A percentile compares a stretch with the other conserved stretches of the same genome.
Conservation (phyloP, 1,284 basidiomycete species). For the Cystobasidiaceae sp. region DNA sequence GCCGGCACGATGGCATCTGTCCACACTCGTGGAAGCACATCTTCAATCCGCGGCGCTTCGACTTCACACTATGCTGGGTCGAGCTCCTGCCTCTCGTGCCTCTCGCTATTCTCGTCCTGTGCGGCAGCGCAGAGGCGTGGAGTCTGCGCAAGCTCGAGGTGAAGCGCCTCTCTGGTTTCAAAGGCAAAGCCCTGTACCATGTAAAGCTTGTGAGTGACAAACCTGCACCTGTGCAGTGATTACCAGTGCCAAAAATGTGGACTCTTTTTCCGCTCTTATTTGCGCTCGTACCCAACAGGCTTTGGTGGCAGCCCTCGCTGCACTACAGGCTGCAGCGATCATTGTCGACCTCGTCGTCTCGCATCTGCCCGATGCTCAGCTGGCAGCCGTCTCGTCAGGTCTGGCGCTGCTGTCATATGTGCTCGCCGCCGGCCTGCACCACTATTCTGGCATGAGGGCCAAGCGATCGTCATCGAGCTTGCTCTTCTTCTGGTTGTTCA, state of each 20-base stretch:
- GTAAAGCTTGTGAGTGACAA: slow-evolving; percentile 14
- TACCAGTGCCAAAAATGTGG: no score
- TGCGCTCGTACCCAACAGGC: no score
- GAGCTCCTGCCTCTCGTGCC: slow-evolving; percentile 25
- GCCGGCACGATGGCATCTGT: slow-evolving; percentile 17
- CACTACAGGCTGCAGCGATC: slow-evolving; percentile 30
- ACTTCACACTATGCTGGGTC: slow-evolving; percentile 24
- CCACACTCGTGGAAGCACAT: slow-evolving; percentile 16
- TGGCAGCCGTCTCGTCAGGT: slow-evolving; percentile 13
- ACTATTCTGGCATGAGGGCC: slow-evolving; percentile 66
- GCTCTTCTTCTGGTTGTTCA: slow-evolving; percentile 77
- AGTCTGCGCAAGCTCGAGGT: slow-evolving; percentile 14
- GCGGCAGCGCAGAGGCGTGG: slow-evolving; percentile 15
- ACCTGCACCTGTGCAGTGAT: neutral
- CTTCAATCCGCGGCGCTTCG: slow-evolving; percentile 17
- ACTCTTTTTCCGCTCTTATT: no score
- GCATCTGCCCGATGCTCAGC: slow-evolving; percentile 25
- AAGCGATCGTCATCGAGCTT: slow-evolving; percentile 69
- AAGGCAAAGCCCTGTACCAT: slow-evolving; percentile 5
- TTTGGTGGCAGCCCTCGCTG: slow-evolving; percentile 40
- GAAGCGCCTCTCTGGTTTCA: slow-evolving; percentile 10
- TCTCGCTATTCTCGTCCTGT: slow-evolving; percentile 22
- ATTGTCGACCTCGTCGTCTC: slow-evolving; percentile 42
- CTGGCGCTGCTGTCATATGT: slow-evolving; percentile 45
- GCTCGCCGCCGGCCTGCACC: slow-evolving; percentile 19